Base-by-base conservation (phyloP, 75 land plant species). In the Ceratopteris richardii region DNA sequence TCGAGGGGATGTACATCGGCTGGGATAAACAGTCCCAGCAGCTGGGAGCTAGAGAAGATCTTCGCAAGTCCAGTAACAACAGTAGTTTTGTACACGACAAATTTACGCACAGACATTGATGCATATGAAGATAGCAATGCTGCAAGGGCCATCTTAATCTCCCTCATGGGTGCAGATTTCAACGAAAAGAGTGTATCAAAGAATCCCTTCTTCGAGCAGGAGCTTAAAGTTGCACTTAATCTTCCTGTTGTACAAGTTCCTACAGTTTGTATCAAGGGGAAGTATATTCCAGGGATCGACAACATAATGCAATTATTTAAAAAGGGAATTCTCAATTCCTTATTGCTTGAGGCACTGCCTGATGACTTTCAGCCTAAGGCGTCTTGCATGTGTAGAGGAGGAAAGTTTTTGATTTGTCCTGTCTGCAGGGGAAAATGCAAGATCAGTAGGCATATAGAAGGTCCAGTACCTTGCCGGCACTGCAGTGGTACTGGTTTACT, bases 41-140 rank as follows among this genome's bases (percentile, higher is more conserved):
- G 37, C 9, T 33, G 37, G 37, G 37, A 33, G 37, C 9, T 33
- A 9, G 37, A 33, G 37, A 33, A 33, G 9, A 9, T 33, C 9
- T 3, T 33, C 37, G 9, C 37, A 33, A 17, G 17, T 5, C 4
- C 18, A 17, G 50, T 5, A 18, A 2, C 14, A 4, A 21, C 2
- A 21, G 50, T 14, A 17, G 22, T 21, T 5, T 17, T 46, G 3
- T 46, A 46, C 50, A 5, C 50, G 17, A 46, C 50, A 17, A 46
- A 21, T n/a, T n/a, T 18, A 21, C 50, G 50, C 22, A 21, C 50
- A 5, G 50, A 46, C 4, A 46, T n/a, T 17, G 14, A 46, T 14
- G 50, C 50, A 21, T 46, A 46, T 21, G 50, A 46, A 21, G 50
- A 46, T 17, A 18, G 50, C 50, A 46, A 18, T n/a, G 50, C 50